A percentile compares a stretch with the other conserved stretches of the same genome.
phyloP scores from a whole-genome alignment of 2,329 filamentous ascomycete species.

The Colletotrichum destructivum region DNA sequence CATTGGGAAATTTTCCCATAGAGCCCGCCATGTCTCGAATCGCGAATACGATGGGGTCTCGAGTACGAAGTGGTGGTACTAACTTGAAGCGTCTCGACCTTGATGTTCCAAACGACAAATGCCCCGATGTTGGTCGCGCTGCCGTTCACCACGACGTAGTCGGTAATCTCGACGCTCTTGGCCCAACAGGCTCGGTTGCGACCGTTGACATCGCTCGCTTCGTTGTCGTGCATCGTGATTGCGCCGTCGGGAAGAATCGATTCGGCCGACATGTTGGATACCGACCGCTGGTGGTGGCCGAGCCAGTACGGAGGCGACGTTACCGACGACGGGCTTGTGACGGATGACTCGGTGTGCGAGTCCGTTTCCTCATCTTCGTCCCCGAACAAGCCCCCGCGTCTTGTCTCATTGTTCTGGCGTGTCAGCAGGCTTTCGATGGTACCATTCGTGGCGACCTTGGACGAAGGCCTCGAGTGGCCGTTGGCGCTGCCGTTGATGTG shows the following conservation, averaged over 20 bases:
- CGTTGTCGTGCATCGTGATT: slow-evolving; percentile 76
- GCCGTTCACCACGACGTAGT: slow-evolving; percentile 71
- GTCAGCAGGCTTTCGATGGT: slow-evolving; percentile 30
- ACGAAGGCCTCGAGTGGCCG: slow-evolving; percentile 22
- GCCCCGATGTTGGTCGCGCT: slow-evolving; percentile 78
- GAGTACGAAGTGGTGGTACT: slow-evolving; percentile 51
- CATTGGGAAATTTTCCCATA: not conserved
- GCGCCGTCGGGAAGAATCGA: slow-evolving; percentile 66
- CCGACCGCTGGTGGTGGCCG: slow-evolving; percentile 54
- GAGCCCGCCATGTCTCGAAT: not conserved
- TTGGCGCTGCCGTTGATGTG: slow-evolving; percentile 27
- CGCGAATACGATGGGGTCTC: not conserved
- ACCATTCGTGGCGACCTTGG: slow-evolving; percentile 26
- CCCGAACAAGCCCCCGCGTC: slow-evolving; percentile 33
- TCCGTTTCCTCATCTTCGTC: slow-evolving; percentile 38
- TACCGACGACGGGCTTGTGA: slow-evolving; percentile 46
- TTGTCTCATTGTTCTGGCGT: slow-evolving; percentile 31
- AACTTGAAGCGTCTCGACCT: slow-evolving; percentile 87
- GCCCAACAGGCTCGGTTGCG: slow-evolving; percentile 75
- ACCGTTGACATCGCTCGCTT: slow-evolving; percentile 65
- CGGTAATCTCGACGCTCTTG: slow-evolving; percentile 72
- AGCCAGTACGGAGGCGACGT: slow-evolving; percentile 63
- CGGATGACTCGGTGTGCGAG: slow-evolving; percentile 33
- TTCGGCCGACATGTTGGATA: slow-evolving; percentile 61
- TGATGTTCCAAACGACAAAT: slow-evolving; percentile 95